A percentile compares a stretch with the other conserved stretches of the same genome.
These are phyloP conservation scores for Aspergillus sp. DNA, from an alignment of 2,329 filamentous ascomycete species.

Conservation along the genomic window DNA sequence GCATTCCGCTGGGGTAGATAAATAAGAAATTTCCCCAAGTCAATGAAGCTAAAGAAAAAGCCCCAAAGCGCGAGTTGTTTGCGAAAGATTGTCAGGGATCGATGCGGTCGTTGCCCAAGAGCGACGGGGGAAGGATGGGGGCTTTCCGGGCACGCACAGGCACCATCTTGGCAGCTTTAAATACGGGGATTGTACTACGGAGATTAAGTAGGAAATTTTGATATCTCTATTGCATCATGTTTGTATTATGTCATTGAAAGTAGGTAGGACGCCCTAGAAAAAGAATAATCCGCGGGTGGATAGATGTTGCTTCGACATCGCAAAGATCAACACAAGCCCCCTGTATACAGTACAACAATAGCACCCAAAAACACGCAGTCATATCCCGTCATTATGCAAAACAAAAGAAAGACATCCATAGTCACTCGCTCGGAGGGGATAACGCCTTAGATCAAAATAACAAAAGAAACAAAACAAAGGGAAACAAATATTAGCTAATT, in stretches of 20 bases:
- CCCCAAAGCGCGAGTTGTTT: too few species aligned
- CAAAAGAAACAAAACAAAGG: conserved; percentile 9
- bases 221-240: neutral
- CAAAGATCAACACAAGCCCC: neutral
- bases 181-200: too few species aligned
- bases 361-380: conserved; percentile 17
- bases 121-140: neutral
- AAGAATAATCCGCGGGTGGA: too few species aligned
- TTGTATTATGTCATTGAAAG: too few species aligned
- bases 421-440: conserved; percentile 7
- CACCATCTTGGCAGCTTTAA: conserved; percentile 6
- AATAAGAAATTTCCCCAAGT: neutral
- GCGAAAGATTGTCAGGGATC: too few species aligned
- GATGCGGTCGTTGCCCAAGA: too few species aligned
- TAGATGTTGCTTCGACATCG: neutral
- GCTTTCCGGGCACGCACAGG: conserved; percentile 5
- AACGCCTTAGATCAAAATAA: conserved; percentile 22
- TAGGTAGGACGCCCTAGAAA: neutral
- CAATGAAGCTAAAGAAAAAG: neutral
- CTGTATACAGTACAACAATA: conserved; percentile 3
- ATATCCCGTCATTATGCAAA: conserved; percentile 30
- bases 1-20: conserved; percentile 21
- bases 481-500: conserved; percentile 10
- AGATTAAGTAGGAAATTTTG: too few species aligned
- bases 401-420: conserved; percentile 12